These are phyloP conservation scores for Plenodomus biglobosus DNA, from an alignment of 2,329 filamentous ascomycete species.

Conservation along the genomic window DNA sequence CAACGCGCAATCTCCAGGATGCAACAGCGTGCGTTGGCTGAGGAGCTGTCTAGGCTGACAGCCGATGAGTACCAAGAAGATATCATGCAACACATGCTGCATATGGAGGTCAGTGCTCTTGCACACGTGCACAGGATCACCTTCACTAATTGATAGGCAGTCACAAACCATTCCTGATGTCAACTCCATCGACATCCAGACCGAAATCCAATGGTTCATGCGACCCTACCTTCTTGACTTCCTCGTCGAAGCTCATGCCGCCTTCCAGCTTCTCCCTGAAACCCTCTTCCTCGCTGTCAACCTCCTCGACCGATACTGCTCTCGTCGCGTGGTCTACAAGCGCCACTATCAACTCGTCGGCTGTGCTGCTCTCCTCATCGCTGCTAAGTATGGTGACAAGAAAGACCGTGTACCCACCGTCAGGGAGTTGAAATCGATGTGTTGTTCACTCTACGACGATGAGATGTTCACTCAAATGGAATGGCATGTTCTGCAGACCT, in stretches of 20 bases:
- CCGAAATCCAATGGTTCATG: slow-evolving; percentile 99
- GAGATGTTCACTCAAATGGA: slow-evolving; percentile 99
- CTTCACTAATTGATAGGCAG: slow-evolving; percentile 46
- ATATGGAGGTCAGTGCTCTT: slow-evolving; percentile 74
- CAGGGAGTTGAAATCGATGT: slow-evolving; percentile 97
- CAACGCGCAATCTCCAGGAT: slow-evolving; percentile 77
- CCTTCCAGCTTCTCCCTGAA: slow-evolving; percentile 90
- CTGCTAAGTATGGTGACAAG: slow-evolving; percentile 97
- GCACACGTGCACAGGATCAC: slow-evolving; percentile 4
- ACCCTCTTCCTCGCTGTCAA: slow-evolving; percentile 97
- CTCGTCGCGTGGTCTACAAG: slow-evolving; percentile 96
- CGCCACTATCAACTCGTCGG: slow-evolving; percentile 98
- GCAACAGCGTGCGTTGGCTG: slow-evolving; percentile 83
- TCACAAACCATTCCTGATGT: slow-evolving; percentile 91
- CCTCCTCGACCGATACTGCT: slow-evolving; percentile 96
- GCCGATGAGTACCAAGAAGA: slow-evolving; percentile 93
- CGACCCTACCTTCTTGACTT: slow-evolving; percentile 97
- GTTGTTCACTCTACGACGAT: slow-evolving; percentile 95
- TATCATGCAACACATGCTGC: slow-evolving; percentile 88
- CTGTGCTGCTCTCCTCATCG: slow-evolving; percentile 92
- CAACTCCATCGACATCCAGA: slow-evolving; percentile 97
- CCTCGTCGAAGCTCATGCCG: slow-evolving; percentile 92
- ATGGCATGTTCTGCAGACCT: slow-evolving; percentile 97
- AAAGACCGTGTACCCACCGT: slow-evolving; percentile 99
- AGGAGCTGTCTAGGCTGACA: slow-evolving; percentile 82